phyloP scores from a whole-genome alignment of 805 yeast species.

The Cyberlindnera subsufficiens region DNA sequence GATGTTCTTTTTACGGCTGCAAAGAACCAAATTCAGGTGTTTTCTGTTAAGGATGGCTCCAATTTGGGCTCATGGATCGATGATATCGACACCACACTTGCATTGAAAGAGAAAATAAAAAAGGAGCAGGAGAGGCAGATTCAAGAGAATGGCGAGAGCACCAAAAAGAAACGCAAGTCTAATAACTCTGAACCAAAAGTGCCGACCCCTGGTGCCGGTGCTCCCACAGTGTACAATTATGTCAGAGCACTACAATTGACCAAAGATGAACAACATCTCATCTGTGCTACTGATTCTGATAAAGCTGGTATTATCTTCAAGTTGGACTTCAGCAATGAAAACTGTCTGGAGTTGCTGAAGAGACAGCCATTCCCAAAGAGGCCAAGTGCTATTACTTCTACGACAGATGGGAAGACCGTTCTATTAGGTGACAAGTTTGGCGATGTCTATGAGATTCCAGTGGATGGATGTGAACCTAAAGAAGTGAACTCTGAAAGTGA shows the following conservation, averaged over 20 bases:
- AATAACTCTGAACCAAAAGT: constrained; percentile 41
- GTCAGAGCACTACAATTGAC: constrained; percentile 58
- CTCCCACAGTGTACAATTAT: constrained; percentile 60
- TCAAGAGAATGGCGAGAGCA: constrained; percentile 26
- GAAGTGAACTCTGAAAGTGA: constrained; percentile 38
- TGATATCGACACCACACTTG: constrained; percentile 40
- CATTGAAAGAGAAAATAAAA: constrained; percentile 42
- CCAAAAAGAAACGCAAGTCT: constrained; percentile 28
- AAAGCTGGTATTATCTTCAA: constrained; percentile 68
- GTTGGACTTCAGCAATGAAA: constrained; percentile 24
- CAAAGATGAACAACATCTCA: constrained; percentile 45
- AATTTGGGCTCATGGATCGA: constrained; percentile 62
- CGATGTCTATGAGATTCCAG: constrained; percentile 69
- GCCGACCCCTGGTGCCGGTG: constrained; percentile 63
- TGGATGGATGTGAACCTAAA: constrained; percentile 31
- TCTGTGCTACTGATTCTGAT: constrained; percentile 76
- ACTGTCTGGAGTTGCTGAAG: constrained; percentile 45
- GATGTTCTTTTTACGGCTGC: constrained; percentile 47
- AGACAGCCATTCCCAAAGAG: constrained; percentile 84
- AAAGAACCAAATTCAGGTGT: constrained; percentile 55
- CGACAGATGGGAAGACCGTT: constrained; percentile 51
- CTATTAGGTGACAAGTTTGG: constrained; percentile 94
- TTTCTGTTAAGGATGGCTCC: constrained; percentile 32
- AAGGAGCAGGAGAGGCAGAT: constrained; percentile 30
- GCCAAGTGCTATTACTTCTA: constrained; percentile 80